Conservation (phyloP, 306 rosid species). For the Echinosophora koreensis region DNA sequence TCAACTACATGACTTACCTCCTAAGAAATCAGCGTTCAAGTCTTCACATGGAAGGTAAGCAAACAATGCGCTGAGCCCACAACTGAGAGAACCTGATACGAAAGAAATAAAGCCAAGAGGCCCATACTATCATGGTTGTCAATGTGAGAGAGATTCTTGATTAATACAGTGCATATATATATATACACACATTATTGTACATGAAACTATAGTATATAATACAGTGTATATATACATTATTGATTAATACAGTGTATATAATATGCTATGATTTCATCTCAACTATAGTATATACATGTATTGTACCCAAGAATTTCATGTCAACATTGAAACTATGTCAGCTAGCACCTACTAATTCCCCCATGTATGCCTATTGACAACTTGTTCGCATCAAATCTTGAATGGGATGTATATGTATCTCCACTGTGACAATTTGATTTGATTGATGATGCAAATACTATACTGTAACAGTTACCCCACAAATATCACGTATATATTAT, state of each 20-base stretch:
- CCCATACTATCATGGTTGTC: neutral
- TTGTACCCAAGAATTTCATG: neutral
- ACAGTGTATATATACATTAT: no score
- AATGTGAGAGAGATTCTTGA: neutral
- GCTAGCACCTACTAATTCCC: neutral
- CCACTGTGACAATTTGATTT: neutral
- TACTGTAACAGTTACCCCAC: neutral
- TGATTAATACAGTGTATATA: no score
- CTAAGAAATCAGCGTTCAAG: neutral
- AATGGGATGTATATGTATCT: neutral
- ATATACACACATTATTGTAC: neutral
- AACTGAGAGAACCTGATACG: conserved; percentile 20
- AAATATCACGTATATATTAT: neutral
- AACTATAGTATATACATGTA: neutral
- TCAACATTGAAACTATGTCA: neutral
- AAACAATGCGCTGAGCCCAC: conserved; percentile 22
- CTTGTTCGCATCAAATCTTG: conserved; percentile 15
- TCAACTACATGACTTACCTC: neutral
- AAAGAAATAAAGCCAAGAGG: conserved; percentile 19
- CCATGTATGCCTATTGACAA: neutral
- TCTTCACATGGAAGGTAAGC: neutral
- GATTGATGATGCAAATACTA: neutral
- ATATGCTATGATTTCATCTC: neutral
- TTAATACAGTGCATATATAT: neutral
- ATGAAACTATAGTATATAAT: neutral